A percentile compares a stretch with the other conserved stretches of the same genome.
These are phyloP conservation scores for Apophysomyces sp. DNA, from an alignment of 371 early-diverging fungal genomes.

Conservation along the genomic window DNA sequence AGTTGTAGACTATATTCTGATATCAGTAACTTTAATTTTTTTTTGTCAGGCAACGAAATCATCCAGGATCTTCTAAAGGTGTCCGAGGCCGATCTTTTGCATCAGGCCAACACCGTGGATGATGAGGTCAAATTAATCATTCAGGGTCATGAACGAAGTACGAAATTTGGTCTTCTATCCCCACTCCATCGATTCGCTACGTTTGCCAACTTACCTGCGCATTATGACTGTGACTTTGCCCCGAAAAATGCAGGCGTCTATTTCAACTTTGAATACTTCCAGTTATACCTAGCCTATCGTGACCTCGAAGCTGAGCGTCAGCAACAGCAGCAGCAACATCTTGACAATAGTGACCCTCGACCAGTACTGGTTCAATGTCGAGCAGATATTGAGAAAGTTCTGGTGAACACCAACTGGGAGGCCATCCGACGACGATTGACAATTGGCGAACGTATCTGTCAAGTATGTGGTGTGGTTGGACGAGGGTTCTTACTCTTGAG, in stretches of 20 bases:
- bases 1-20: neutral
- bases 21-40: neutral
- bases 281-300: constrained; percentile 43
- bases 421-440: constrained; percentile 52
- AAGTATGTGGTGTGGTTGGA: constrained; percentile 38
- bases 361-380: constrained; percentile 43
- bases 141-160: constrained; percentile 35
- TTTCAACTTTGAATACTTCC: constrained; percentile 50
- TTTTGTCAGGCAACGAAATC: constrained; percentile 31
- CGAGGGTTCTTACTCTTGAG: constrained; percentile 45
- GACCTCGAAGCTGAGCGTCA: constrained; percentile 39
- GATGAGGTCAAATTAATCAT: constrained; percentile 41
- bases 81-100: constrained; percentile 40
- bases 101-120: constrained; percentile 46
- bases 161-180: constrained; percentile 31
- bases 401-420: constrained; percentile 53
- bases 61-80: constrained; percentile 46
- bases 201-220: constrained; percentile 48
- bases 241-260: constrained; percentile 54
- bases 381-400: constrained; percentile 45
- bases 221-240: constrained; percentile 50
- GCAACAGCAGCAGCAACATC: constrained; percentile 22
- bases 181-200: constrained; percentile 46
- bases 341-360: constrained; percentile 29
- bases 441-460: constrained; percentile 50